Percentiles rank a stretch among this genome's conserved stretches.
phyloP scores from a whole-genome alignment of 2,329 filamentous ascomycete species.

The Sporothrix schenckii region DNA sequence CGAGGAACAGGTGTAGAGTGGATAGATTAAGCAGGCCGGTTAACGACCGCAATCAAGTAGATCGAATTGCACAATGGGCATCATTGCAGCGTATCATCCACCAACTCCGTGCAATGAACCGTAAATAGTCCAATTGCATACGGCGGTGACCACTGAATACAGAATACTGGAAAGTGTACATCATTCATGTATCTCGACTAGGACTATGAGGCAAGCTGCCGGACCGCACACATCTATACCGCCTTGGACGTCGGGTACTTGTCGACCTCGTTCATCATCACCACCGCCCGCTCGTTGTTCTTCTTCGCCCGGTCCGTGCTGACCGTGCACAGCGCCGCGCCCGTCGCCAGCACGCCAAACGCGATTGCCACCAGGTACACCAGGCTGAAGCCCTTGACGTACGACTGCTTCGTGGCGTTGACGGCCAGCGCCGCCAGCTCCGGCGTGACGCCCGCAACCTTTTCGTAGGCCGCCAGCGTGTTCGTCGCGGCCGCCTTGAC shows the following conservation, averaged over 20 bases:
- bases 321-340: slow-evolving; percentile 40
- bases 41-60: no score
- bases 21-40: no score
- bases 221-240: background rate
- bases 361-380: slow-evolving; percentile 44
- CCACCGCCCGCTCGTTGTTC: slow-evolving; percentile 39
- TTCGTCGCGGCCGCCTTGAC: slow-evolving; percentile 42
- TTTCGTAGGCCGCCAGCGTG: slow-evolving; percentile 42
- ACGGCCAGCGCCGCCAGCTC: slow-evolving; percentile 39
- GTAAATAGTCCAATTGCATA: background rate
- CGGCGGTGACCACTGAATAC: no score
- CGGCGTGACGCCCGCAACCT: slow-evolving; percentile 40
- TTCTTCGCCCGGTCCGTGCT: slow-evolving; percentile 43
- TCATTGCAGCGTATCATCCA: background rate
- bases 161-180: background rate
- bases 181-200: background rate
- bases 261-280: slow-evolving; percentile 39
- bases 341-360: slow-evolving; percentile 41
- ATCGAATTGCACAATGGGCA: no score
- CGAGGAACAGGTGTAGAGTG: background rate
- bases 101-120: background rate
- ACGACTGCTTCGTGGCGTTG: slow-evolving; percentile 41
- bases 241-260: slow-evolving; percentile 16
- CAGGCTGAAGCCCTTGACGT: slow-evolving; percentile 44
- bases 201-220: background rate